Evolutionary conservation across 2,329 filamentous ascomycete genomes (phyloP), one percentile per base, ranked within the genome.

Genomic region (Epichloe elymi): DNA sequence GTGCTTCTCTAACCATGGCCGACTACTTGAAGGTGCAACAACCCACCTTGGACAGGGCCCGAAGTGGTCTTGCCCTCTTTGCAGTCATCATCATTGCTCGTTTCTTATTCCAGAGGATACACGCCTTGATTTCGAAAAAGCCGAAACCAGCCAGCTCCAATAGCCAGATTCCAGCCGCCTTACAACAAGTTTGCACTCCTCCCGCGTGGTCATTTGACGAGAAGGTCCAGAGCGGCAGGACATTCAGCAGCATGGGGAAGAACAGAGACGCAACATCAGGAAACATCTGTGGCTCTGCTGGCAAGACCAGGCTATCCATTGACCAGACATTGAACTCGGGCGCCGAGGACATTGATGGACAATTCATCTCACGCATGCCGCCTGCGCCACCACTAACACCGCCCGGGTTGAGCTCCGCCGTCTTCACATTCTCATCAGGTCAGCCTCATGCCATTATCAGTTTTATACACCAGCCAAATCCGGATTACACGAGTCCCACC

Each of bases 371-470:
- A 46, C 65, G 69, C 43, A 67, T 66, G 50, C 70, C 70, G 48
- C 73, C 68, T 47, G 70, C 74, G 43, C 70, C 71, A 51, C 74
- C 75, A 51, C 61, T 77, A 58, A 78, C 72, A 42, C 70, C 74
- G 11, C 72, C 74, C 7, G 67, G 69, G 53, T 60, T 72, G 48
- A 71, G 70, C 51, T 62, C 66, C 46, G 63, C 64, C 41, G 60
- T 68, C 50, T 74, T 72, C 56, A 65, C 67, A 12, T 69, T 75
- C 53, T 64, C 75, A 15, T 35, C 49, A 37, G 66, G 70, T 14
- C 59, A 57, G 38, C 59, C 60, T 15, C 61, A 61, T 42, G 53
- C 57, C 26, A 59, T 60, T 33, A 63, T 67, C 53, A 66, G 61
- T 52, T 67, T 68, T 54, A 72, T 76, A 53, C 67, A 74, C 55